Evolutionary conservation across 73 alveolate genomes (phyloP).

Genomic region (Durusdinium trenchii): DNA sequence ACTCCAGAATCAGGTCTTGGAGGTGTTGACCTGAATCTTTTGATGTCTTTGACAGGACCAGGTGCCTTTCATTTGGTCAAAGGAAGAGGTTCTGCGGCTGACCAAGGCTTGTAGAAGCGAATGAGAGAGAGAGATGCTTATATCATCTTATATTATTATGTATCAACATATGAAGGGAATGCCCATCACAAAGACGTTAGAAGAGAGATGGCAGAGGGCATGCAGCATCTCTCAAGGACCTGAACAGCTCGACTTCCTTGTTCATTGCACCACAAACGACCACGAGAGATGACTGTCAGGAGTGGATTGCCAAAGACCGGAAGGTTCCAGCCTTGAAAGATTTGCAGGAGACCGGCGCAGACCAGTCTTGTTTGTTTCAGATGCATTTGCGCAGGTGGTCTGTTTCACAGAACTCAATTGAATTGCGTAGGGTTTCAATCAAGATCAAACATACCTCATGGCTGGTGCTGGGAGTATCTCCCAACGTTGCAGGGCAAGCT

Average conservation of each 20-base stretch:
- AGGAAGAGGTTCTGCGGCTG: slow-evolving; percentile 60
- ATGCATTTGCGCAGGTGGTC: no score
- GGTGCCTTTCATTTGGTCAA: slow-evolving; percentile 28
- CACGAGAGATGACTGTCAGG: no score
- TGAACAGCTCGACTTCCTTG: no score
- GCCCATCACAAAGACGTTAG: no score
- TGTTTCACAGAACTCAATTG: no score
- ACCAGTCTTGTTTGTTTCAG: not conserved
- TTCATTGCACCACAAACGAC: not conserved
- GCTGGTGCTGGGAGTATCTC: not conserved
- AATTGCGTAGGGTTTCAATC: no score
- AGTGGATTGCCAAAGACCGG: slow-evolving; percentile 87
- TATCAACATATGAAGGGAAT: no score
- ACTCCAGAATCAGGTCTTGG: not conserved
- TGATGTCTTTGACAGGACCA: slow-evolving; percentile 35
- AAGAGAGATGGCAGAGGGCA: no score
- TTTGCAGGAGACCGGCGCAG: not conserved
- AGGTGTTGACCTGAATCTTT: not conserved
- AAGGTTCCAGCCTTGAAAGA: slow-evolving; percentile 84
- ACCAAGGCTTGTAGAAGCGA: slow-evolving; percentile 79
- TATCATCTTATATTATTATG: no score
- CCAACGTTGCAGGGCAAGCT: slow-evolving; percentile 61
- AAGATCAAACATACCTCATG: not conserved
- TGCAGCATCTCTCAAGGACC: no score
- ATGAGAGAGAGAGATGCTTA: no score